These are phyloP conservation scores for Acacia confusa DNA, from an alignment of 306 rosid species.

Conservation along the genomic window DNA sequence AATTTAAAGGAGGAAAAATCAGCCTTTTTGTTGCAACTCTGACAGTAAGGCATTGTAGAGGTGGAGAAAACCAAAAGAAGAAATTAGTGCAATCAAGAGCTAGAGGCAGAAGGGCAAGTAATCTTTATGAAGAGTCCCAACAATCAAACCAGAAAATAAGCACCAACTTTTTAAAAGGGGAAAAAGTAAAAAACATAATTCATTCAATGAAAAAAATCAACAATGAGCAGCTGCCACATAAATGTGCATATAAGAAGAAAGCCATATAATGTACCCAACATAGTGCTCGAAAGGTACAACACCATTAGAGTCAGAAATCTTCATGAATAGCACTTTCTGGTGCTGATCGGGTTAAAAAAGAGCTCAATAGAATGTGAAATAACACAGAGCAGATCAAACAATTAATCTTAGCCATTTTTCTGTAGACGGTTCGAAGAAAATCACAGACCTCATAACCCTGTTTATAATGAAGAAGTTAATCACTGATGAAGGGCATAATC, in stretches of 20 bases:
- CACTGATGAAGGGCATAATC: not conserved
- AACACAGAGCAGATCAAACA: not conserved
- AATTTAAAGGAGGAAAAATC: not conserved
- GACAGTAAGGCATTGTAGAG: no score
- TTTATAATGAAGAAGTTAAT: not conserved
- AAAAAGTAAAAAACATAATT: not conserved
- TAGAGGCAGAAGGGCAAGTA: not conserved
- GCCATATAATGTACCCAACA: not conserved
- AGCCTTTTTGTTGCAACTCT: not conserved
- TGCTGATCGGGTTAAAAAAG: conserved; percentile 16
- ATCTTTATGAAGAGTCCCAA: not conserved
- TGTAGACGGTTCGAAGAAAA: not conserved
- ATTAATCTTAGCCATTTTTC: not conserved
- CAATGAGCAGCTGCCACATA: no score
- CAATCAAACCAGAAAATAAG: not conserved
- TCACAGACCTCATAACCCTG: not conserved
- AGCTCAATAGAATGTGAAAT: conserved; percentile 8
- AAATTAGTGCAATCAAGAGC: not conserved
- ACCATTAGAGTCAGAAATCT: conserved; percentile 14
- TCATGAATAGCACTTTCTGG: conserved; percentile 4
- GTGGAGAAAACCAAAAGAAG: not conserved
- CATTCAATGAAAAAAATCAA: not conserved
- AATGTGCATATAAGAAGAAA: not conserved
- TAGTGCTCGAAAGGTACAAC: not conserved
- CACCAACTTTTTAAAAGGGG: not conserved